A percentile compares a stretch with the other conserved stretches of the same genome.
These are phyloP conservation scores for Colletotrichum orchidophilum DNA, from an alignment of 2,329 filamentous ascomycete genomes.

Conservation along the genomic window DNA sequence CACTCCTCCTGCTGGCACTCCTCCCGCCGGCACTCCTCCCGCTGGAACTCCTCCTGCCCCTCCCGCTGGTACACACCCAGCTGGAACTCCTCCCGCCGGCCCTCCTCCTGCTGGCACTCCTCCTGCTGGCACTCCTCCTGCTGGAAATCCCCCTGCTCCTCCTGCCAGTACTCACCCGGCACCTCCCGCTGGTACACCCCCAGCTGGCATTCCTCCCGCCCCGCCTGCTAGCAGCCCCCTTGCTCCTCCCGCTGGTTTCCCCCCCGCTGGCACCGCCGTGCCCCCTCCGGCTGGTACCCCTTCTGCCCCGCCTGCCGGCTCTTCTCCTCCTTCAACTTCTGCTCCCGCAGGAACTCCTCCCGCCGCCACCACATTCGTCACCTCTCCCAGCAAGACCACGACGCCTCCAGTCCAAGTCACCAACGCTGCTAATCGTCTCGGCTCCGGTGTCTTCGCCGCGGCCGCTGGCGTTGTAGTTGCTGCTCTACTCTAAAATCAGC, in stretches of 20 bases:
- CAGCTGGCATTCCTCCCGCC: not conserved
- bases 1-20: not conserved
- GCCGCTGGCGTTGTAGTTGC: conserved; percentile 24
- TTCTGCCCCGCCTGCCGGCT: not conserved
- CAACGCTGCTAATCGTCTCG: conserved; percentile 13
- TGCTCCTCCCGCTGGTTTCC: not conserved
- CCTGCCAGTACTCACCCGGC: not conserved
- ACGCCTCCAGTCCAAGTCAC: conserved; percentile 11
- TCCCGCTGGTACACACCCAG: not conserved
- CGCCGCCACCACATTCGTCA: not conserved
- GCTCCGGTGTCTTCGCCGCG: conserved; percentile 19
- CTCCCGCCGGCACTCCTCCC: not conserved
- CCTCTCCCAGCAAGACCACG: not conserved
- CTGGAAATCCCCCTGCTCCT: not conserved
- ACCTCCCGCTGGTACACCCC: not conserved
- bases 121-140: not conserved
- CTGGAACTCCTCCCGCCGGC: not conserved
- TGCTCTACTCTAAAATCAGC: conserved; percentile 17
- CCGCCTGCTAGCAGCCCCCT: not conserved
- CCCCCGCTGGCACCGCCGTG: not conserved
- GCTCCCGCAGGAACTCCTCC: not conserved
- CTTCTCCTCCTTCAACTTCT: too few relatives aligned
- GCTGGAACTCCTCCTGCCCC: not conserved
- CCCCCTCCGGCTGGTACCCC: not conserved
- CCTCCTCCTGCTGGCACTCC: not conserved